Evolutionary conservation across 495 filamentous ascomycete genomes (phyloP), one percentile per base, ranked within the genome.

Genomic region (Pyrenopolyporus hunteri): DNA sequence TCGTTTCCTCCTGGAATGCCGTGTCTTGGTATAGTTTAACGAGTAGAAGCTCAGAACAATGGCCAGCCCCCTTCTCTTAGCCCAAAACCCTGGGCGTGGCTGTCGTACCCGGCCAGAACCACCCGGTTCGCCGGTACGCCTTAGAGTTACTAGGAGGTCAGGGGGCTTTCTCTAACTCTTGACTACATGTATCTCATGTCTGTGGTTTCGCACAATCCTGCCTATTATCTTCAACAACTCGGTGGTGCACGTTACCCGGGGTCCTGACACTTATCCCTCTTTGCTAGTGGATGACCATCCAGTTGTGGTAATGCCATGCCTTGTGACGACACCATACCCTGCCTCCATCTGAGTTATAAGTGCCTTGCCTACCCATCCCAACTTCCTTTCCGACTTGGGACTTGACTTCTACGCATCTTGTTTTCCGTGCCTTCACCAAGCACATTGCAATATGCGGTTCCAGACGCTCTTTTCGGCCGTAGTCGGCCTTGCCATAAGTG

Each of bases 381-480:
- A 37, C 39, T 46, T 29, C 16, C n/a, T n/a, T n/a, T n/a, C n/a
- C n/a, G n/a, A n/a, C n/a, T n/a, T n/a, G n/a, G n/a, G n/a, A n/a
- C n/a, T n/a, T 33, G 31, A 48, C 22, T 26, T 39, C 1, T 37
- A 57, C 43, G 42, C 40, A 54, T 65, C 48, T 62, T 25, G n/a
- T 42, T 44, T 36, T 25, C 32, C 60, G 36, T 46, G 45, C 36
- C 56, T 55, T 62, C 56, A 62, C 47, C 51, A 40, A 19, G 36
- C 58, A 50, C 59, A 54, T 47, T 61, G 44, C 63, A 63, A 51
- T 39, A 79, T 79, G 76, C 73, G 73, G 54, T 70, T 76, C 53
- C 61, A 64, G 42, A 69, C 75, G 11, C 40, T 76, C 46, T 47
- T 79, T 55, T 57, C 76, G 69, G 78, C 73, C 51, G 71, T 63